Percentiles rank a stretch among this genome's conserved stretches.
Evolutionary conservation across 106 monocot species (phyloP).

Genomic region (Xerophyta viscosa): DNA sequence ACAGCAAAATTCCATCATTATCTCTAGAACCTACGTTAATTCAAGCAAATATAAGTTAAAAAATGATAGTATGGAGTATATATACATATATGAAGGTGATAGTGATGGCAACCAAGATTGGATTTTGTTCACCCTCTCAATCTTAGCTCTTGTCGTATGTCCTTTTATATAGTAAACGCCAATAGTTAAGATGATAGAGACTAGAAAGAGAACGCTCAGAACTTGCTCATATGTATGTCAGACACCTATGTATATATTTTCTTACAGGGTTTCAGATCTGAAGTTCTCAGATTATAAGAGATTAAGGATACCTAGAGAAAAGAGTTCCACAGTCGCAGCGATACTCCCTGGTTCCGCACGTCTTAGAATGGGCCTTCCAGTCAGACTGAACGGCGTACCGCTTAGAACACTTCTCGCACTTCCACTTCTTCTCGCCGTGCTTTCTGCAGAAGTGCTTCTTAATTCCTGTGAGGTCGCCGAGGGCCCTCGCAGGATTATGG

Average conservation of each 20-base stretch:
- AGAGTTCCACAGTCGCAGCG: conserved; percentile 86
- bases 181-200: no score
- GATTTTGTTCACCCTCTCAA: not conserved
- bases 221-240: not conserved
- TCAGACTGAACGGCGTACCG: conserved; percentile 85
- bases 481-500: conserved; percentile 59
- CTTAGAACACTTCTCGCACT: conserved; percentile 79
- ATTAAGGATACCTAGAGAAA: conserved; percentile 57
- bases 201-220: no score
- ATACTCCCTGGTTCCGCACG: conserved; percentile 91
- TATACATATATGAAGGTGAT: no score
- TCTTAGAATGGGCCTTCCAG: conserved; percentile 96
- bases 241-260: no score
- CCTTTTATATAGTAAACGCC: conserved; percentile 4
- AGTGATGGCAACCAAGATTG: not conserved
- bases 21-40: no score
- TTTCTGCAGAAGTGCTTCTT: conserved; percentile 81
- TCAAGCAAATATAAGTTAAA: no score
- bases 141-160: not conserved
- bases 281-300: not conserved
- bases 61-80: not conserved
- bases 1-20: not conserved
- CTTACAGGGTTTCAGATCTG: no score
- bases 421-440: conserved; percentile 86
- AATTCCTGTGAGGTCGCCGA: conserved; percentile 72